Base-by-base conservation (phyloP, 2,329 filamentous ascomycete species). In the Cordyceps cicadae region DNA sequence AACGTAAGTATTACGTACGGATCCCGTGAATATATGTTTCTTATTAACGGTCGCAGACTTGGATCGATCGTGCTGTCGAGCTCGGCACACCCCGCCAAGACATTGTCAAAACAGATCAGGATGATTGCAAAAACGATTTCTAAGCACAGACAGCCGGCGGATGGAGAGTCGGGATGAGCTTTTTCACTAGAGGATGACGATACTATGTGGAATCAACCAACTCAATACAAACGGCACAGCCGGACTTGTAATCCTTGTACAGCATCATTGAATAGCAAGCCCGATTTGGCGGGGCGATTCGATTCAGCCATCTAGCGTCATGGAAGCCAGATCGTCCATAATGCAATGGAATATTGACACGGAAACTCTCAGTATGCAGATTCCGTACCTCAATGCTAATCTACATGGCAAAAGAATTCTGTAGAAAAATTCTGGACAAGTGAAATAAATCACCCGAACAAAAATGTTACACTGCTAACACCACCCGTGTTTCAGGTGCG, bases 61-160 rank as follows among this genome's bases (percentile, higher is more conserved):
- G 68, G 68, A 70, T 70, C 26, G 56, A 66, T 26, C 62, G 66
- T 15, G 68, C 68, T 14, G 68, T 65, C 1, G 59, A 65, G 12
- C 63, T 70, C 1, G 68, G 68, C 9, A 68, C 68, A 0, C 64
- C 64, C 45, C 65, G 68, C 8, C 64, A 64, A 32, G 59, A 66
- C 34, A 68, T 70, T 26, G 63, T 66, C 61, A 69, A 70, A 64
- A 69, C 64, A 14, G 67, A 69, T 34, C 68, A 70, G 57, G 64
- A 61, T 17, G 64, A 65, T 48, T 70, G 68, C 61, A 37, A 29
- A 3, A 61, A 61, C 24, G 53, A 39, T 11, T 61, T 61, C 39
- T 61, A 17, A 52, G 26, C 41, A 26, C 24, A n/a, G n/a, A 24
- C 12, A 15, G 34, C 29, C 32, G 7, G 3, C 15, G 52, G 8